Evolutionary conservation across 176 grass and related monocot species (phyloP).

Genomic region (Dendrocalamus sinicus): DNA sequence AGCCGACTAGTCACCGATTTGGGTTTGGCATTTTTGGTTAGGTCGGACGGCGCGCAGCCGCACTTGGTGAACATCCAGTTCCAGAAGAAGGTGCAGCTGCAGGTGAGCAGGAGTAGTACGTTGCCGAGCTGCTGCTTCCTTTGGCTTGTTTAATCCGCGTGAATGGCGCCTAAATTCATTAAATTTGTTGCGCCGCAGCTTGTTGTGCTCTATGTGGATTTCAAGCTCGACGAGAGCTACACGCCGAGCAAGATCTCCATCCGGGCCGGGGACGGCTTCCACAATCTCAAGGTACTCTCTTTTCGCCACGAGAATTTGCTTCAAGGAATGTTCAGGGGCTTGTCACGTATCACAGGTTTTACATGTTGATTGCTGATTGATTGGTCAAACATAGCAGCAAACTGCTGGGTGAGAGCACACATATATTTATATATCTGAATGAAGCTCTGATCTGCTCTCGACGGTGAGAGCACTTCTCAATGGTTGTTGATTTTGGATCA

Average conservation of each 20-base stretch:
- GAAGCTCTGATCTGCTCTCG: too few species aligned
- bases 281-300: conserved; percentile 77
- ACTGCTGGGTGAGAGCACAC: too few species aligned
- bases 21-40: conserved; percentile 31
- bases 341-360: too few species aligned
- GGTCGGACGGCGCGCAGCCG: conserved; percentile 81
- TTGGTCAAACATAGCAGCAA: too few species aligned
- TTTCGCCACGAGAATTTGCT: not conserved
- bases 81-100: conserved; percentile 81
- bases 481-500: too few species aligned
- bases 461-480: too few species aligned
- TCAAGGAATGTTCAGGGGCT: too few species aligned
- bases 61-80: conserved; percentile 93
- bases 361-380: too few species aligned
- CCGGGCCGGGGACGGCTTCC: conserved; percentile 78
- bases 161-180: not conserved
- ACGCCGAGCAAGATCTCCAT: conserved; percentile 94
- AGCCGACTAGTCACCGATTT: not conserved
- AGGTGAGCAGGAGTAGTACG: conserved; percentile 39
- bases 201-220: conserved; percentile 81
- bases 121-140: not conserved
- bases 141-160: not conserved
- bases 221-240: conserved; percentile 92
- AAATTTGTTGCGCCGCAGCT: conserved; percentile 46
- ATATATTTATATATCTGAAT: too few species aligned